Base-by-base conservation (phyloP, 2,329 filamentous ascomycete species). In the Ciborinia camelliae region DNA sequence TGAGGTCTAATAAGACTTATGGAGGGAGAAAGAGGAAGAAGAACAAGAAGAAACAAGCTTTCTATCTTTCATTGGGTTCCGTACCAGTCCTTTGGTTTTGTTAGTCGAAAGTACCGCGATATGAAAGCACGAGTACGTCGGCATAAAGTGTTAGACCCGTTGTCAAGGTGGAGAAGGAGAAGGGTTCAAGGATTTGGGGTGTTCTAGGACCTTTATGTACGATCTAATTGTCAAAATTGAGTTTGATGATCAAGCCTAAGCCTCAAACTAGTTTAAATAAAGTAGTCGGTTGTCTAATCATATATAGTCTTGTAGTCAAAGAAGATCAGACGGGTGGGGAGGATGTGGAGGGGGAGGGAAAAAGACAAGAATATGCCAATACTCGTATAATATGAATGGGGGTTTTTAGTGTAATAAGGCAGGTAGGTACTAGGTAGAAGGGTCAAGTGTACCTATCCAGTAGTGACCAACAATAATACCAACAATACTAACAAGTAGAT, bases 141-240 rank as follows among this genome's bases (percentile, higher is more conserved):
- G 53, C 53, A 57, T 57, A 57, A 57, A 43, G 18, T 57, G 26
- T 28, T 57, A 57, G 43, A 28, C 51, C 51, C 51, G 51, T 57
- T 62, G 43, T 63, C 41, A 45, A 58, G 43, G 61, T 63, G 61
- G 61, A 63, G 61, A 45, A 45, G 55, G 26, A 62, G 20, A 35
- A 51, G 37, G 47, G 47, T 35, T 62, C 50, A 53, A 55, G 60
- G 60, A 39, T 47, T 45, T 41, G 50, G 39, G 54, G 20, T 28
- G 26, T 45, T 32, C 18, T 10, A 43, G 39, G 28, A n/a, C 15
- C 26, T 58, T 45, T 58, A 58, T 58, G 54, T 57, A 45, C 45
- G 54, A 58, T 58, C 39, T 45, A 58, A 58, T 58, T 45, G 39
- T 45, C 39, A 15, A 58, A 45, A n/a, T 47, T 58, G 41, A 47